phyloP scores from a whole-genome alignment of 495 filamentous ascomycete genomes.

The Hyphodiscus hymeniophilus region DNA sequence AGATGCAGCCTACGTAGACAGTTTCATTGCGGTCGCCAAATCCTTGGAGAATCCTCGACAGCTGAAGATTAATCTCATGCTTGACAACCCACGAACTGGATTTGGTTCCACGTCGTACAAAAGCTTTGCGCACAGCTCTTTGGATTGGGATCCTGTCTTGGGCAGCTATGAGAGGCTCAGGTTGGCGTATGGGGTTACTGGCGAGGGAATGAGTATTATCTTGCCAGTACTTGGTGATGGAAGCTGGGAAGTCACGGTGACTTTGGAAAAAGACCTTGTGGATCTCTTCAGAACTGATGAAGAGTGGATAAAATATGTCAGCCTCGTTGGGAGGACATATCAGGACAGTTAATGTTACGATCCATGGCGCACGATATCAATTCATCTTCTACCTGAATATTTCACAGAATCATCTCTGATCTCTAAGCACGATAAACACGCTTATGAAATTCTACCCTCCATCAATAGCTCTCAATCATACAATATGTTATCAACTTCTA shows the following conservation, averaged over 20 bases:
- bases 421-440: too few relatives aligned
- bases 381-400: too few relatives aligned
- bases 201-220: background rate
- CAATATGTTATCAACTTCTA: too few relatives aligned
- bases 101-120: background rate
- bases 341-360: too few relatives aligned
- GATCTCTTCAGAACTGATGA: background rate
- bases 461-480: too few relatives aligned
- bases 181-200: background rate
- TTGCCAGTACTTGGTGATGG: background rate
- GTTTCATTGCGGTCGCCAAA: background rate
- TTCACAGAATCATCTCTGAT: too few relatives aligned
- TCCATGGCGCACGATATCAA: too few relatives aligned
- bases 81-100: background rate
- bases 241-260: background rate
- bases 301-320: background rate
- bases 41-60: background rate
- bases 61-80: background rate
- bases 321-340: too few relatives aligned
- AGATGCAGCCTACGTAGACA: background rate
- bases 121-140: background rate
- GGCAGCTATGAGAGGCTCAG: background rate
- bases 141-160: background rate
- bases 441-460: too few relatives aligned
- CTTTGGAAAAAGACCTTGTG: background rate